Evolutionary conservation across 1,284 basidiomycete species (phyloP).

Genomic region (Anthracocystis setariae): DNA sequence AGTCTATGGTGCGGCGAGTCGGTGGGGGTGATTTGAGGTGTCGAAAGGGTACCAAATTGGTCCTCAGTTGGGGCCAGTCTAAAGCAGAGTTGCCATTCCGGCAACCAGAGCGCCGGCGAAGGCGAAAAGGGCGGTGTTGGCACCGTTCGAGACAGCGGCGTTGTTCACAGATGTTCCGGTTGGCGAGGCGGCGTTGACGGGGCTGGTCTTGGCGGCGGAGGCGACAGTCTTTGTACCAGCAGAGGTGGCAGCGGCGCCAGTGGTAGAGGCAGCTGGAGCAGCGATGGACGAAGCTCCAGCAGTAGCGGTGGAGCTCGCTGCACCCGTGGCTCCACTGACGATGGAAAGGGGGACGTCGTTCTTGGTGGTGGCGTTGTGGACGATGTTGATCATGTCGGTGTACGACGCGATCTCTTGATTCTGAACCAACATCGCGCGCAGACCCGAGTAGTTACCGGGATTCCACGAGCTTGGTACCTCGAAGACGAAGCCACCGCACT

Average conservation of each 20-base stretch:
- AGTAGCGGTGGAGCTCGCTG: constrained; percentile 18
- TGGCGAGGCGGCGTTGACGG: constrained; percentile 5
- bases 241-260: constrained; percentile 1
- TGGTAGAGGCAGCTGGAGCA: constrained; percentile 14
- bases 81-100: constrained; percentile 22
- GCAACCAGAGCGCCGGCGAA: constrained; percentile 13
- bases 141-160: constrained; percentile 16
- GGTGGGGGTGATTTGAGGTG: too few species aligned
- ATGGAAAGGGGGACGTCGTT: constrained; percentile 23
- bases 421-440: constrained; percentile 44
- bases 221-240: constrained; percentile 14
- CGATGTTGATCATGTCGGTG: constrained; percentile 56
- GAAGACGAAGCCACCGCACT: constrained; percentile 53
- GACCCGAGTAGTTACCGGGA: constrained; percentile 47
- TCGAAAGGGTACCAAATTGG: neutral
- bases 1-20: neutral
- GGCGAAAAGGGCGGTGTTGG: constrained; percentile 8
- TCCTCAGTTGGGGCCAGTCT: neutral
- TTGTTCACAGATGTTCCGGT: constrained; percentile 6
- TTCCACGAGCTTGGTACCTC: constrained; percentile 54
- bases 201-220: constrained; percentile 14
- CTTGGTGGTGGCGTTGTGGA: constrained; percentile 33
- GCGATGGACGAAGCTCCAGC: constrained; percentile 14
- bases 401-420: constrained; percentile 46
- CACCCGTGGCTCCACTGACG: constrained; percentile 24